Base-by-base conservation (phyloP, 108 stramenopile genomes). In the Nannochloropsis gaditana region DNA sequence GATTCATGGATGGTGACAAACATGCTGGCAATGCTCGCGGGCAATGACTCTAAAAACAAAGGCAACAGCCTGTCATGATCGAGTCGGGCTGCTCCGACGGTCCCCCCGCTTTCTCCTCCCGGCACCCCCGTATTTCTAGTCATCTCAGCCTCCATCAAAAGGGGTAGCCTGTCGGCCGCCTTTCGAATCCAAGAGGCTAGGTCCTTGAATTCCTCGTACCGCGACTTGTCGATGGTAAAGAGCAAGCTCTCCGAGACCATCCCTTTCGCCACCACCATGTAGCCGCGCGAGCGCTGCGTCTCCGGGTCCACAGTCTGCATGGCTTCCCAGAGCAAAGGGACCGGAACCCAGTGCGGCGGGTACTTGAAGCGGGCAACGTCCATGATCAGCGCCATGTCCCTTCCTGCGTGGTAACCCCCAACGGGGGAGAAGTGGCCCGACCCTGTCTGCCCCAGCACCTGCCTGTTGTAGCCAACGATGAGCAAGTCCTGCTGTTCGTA, bases 291-390 rank as follows among this genome's bases (percentile, higher is more conserved):
- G 80, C 84, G 89, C 17, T 82, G 82, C 1, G 96, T 95, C 45
- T 88, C 93, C 42, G 90, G 83, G 90, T 97, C 96, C 2, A 92
- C n/a, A 42, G 91, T 92, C 80, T 91, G 43, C 91, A 97, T 93
- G 17, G 95, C 91, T 4, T 90, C 86, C 81, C 90, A 92, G 79
- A 97, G 86, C 9, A 82, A 84, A 2, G 85, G 88, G 21, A 96
- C 88, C 5, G 93, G 86, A 17, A 95, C 94, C 98, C 98, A 99
- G 44, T 93, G 95, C 21, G 96, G 93, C 0, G 97, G 96, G 90
- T 96, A 95, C 92, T 99, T 99, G 93, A 97, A 99, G 83, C 96
- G 95, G 47, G 98, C 98, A 43, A 95, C 93, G 90, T 99, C 98
- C 93, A 99, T 89, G 79, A 99, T 88, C 73, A 98, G 91, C 44